Conservation (phyloP, 108 stramenopile genomes). For the Parietichytrium sp. region DNA sequence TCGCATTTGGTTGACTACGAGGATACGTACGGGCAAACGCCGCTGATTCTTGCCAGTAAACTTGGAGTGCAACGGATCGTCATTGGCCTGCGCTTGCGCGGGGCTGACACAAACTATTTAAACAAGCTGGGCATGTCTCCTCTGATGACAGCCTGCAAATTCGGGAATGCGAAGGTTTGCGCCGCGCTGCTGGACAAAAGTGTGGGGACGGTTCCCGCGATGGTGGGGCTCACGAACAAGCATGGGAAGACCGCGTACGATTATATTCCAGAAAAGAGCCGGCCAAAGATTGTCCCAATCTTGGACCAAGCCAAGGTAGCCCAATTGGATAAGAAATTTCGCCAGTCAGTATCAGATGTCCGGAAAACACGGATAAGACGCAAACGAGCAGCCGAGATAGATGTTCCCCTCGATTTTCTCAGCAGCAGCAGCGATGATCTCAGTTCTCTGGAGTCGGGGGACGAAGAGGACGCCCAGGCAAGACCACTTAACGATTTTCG, state of each 20-base stretch:
- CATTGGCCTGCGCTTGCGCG: neutral
- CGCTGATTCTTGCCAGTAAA: neutral
- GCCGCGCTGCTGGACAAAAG: neutral
- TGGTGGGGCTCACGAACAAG: neutral
- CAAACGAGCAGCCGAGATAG: too few species aligned
- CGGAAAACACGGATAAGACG: too few species aligned
- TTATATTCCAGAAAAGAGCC: neutral
- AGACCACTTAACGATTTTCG: neutral
- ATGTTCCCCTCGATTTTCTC: too few species aligned
- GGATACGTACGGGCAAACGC: neutral
- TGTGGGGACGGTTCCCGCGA: neutral
- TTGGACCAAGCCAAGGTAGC: neutral
- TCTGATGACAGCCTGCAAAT: neutral
- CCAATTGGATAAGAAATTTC: too few species aligned
- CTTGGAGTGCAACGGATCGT: neutral
- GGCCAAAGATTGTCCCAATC: neutral
- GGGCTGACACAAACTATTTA: neutral
- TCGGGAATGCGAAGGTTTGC: neutral
- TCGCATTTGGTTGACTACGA: neutral
- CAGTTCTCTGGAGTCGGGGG: too few species aligned
- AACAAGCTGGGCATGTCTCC: slow-evolving; percentile 28
- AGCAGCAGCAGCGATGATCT: too few species aligned
- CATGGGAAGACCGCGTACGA: neutral
- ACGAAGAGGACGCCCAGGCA: neutral
- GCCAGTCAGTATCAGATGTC: too few species aligned